phyloP scores from a whole-genome alignment of 176 grass and related monocot species.

The Triticum urartu region DNA sequence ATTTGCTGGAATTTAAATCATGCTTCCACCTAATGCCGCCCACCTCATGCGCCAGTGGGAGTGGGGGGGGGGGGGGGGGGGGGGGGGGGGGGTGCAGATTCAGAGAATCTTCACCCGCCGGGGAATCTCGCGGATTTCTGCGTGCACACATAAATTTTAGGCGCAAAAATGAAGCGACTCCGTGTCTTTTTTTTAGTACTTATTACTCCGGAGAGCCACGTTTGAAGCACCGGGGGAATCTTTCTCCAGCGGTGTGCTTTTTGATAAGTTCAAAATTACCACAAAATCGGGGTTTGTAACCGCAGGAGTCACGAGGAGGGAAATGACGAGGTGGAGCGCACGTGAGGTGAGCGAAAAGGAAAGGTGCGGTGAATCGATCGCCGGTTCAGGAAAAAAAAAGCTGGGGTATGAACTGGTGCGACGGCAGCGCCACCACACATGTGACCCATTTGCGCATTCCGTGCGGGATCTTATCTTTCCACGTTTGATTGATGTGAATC shows the following conservation, averaged over 20 bases:
- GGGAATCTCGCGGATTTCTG: too few relatives aligned
- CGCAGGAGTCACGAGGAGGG: not conserved
- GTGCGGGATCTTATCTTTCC: not conserved
- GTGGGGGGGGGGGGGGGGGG: not conserved
- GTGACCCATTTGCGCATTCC: not conserved
- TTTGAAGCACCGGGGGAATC: not conserved
- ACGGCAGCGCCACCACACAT: not conserved
- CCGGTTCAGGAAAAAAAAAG: not conserved
- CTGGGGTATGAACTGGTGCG: not conserved
- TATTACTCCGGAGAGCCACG: not conserved
- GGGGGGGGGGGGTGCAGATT: constrained; percentile 1
- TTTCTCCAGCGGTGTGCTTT: not conserved
- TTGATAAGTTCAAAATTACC: not conserved
- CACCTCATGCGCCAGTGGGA: not conserved
- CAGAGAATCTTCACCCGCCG: not conserved
- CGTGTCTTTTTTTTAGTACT: too few relatives aligned
- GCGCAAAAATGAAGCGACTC: too few relatives aligned
- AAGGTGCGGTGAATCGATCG: not conserved
- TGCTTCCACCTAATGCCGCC: not conserved
- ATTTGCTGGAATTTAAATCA: not conserved
- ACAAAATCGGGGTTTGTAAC: not conserved
- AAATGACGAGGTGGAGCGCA: not conserved
- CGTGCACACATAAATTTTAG: too few relatives aligned
- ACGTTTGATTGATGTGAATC: constrained; percentile 3
- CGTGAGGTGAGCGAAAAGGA: not conserved